Base-by-base conservation (phyloP, 1,139 yeast genomes). In the Citeromyces hawaiiensis region DNA sequence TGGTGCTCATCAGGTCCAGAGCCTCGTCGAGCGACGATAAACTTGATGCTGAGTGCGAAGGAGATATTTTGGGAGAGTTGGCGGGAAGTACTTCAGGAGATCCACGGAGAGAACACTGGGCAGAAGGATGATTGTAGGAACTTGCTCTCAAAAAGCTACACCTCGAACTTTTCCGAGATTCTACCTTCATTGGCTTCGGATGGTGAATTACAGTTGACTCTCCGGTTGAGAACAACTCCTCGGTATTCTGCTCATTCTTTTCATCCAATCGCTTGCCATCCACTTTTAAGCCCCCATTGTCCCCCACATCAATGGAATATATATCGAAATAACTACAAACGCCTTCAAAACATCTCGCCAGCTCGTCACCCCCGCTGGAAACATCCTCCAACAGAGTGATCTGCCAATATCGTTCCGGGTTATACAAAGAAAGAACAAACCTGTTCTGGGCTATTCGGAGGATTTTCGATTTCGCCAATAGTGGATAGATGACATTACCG, bases 381-480 rank as follows among this genome's bases (percentile, higher is more conserved):
- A 9, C 11, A 23, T 23, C 27, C 27, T 23, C 27, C 27, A 23
- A 6, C 27, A 23, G 27, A 23, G 27, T 23, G 9, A 23, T 23
- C 27, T 75, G 68, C 88, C 88, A 81, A 54, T 76, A 81, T 47
- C 87, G 60, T 43, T 77, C 80, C 0, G 88, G 88, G 46, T 78
- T 78, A 8, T 74, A 73, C 46, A 81, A 63, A 1, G 87, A 83
- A 27, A 82, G 52, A 2, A 81, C 64, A 48, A 77, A 79, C 44
- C 75, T 76, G 45, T 68, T 66, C 38, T 53, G 50, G 27, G 63
- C 64, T 2, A 75, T 66, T 45, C 83, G 64, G 42, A 81, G 59
- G 2, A 81, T 63, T 48, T 76, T 72, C 40, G 75, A 57, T 43
- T 66, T 68, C 3, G 83, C 83, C 38, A 82, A 57, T 14, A 82